Percentiles rank a stretch among this genome's conserved stretches.
phyloP scores from a whole-genome alignment of 2,329 filamentous ascomycete species.

The Penicillium expansum region DNA sequence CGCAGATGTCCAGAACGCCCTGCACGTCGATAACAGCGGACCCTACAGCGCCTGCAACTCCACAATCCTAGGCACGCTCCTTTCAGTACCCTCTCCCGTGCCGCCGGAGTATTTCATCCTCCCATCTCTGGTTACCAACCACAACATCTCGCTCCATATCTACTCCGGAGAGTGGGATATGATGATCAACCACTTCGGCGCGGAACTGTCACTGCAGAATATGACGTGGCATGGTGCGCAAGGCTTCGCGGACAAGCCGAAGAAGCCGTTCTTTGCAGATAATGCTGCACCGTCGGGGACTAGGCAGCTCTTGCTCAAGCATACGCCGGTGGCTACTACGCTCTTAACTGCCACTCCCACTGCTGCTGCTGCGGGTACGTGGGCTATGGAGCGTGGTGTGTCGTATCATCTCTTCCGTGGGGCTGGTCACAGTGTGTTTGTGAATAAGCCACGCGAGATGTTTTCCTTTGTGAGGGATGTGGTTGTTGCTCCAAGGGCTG shows the following conservation, averaged over 20 bases:
- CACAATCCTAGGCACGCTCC: slow-evolving; percentile 28
- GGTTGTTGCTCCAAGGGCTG: slow-evolving; percentile 22
- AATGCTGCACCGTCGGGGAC: slow-evolving; percentile 19
- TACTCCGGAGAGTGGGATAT: slow-evolving; percentile 41
- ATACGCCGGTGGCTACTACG: background rate
- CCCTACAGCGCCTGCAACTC: slow-evolving; percentile 32
- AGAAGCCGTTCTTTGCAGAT: slow-evolving; percentile 26
- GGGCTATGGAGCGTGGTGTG: slow-evolving; percentile 35
- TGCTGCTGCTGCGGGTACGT: slow-evolving; percentile 26
- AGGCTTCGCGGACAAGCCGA: slow-evolving; percentile 34
- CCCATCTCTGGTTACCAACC: slow-evolving; percentile 30
- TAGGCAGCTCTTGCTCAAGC: background rate
- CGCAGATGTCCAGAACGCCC: slow-evolving; percentile 32
- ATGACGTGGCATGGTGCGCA: slow-evolving; percentile 42
- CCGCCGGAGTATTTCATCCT: slow-evolving; percentile 36
- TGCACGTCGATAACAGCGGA: slow-evolving; percentile 27
- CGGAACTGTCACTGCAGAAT: slow-evolving; percentile 39
- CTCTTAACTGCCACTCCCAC: background rate
- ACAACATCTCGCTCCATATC: slow-evolving; percentile 36
- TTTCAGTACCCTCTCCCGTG: slow-evolving; percentile 19
- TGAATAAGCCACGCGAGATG: slow-evolving; percentile 32
- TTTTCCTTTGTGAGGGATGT: slow-evolving; percentile 40
- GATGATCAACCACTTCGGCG: slow-evolving; percentile 39
- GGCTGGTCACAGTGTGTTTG: slow-evolving; percentile 37
- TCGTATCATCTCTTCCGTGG: slow-evolving; percentile 38